These are phyloP conservation scores for Neopestalotiopsis sp. DNA, from an alignment of 2,329 filamentous ascomycete genomes.

Conservation along the genomic window DNA sequence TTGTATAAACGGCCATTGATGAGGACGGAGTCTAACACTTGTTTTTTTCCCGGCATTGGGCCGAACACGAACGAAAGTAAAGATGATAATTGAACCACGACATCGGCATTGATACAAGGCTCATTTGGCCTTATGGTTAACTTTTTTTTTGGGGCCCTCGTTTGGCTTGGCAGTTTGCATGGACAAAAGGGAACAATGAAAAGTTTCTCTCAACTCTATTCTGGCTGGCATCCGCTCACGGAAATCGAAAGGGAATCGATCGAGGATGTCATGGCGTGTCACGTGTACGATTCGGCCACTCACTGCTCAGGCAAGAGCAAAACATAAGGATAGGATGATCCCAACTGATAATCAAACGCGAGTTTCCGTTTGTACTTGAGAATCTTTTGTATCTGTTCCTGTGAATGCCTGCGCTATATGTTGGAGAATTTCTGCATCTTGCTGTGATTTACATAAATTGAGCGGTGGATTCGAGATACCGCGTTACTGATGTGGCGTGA, in stretches of 20 bases:
- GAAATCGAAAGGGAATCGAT: constrained; percentile 5
- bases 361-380: constrained; percentile 6
- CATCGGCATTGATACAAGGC: constrained; percentile 9
- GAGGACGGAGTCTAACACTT: background rate
- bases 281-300: constrained; percentile 15
- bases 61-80: constrained; percentile 1
- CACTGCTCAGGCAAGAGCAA: constrained; percentile 15
- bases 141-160: constrained; percentile 3
- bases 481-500: too few relatives aligned
- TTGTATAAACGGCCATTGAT: constrained; percentile 9
- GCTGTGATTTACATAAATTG: too few relatives aligned
- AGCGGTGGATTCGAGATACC: too few relatives aligned
- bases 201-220: constrained; percentile 15
- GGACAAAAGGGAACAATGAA: constrained; percentile 13
- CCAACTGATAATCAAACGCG: constrained; percentile 15
- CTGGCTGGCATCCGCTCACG: constrained; percentile 8
- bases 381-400: background rate
- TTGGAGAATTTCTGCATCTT: background rate
- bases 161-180: constrained; percentile 14
- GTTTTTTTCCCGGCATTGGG: background rate
- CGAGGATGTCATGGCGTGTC: constrained; percentile 9
- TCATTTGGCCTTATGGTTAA: constrained; percentile 5
- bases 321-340: constrained; percentile 32
- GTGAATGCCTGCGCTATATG: background rate
- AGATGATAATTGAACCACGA: constrained; percentile 8